Conservation (phyloP, 202 grass and related monocot genomes). For the Panicum virgatum region DNA sequence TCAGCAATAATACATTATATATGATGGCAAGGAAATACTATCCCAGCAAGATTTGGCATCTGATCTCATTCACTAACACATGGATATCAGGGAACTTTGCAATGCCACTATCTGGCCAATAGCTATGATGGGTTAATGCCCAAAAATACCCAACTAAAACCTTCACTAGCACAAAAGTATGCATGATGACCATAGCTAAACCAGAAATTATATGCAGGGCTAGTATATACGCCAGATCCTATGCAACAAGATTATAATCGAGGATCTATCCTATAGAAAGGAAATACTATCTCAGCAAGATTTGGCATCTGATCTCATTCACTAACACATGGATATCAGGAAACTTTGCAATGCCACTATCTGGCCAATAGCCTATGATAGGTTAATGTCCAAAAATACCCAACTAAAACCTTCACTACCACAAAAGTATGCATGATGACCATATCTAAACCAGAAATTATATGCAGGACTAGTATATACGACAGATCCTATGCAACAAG, state of each 20-base stretch:
- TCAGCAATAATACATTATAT: no score
- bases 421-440: neutral
- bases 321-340: no score
- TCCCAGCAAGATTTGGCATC: neutral
- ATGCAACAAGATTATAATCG: no score
- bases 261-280: no score
- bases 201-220: no score
- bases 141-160: slow-evolving; percentile 8
- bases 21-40: neutral
- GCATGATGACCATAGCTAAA: no score
- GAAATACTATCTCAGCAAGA: neutral
- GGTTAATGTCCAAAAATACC: neutral
- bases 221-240: no score
- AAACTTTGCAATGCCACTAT: neutral
- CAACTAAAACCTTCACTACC: neutral
- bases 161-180: neutral
- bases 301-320: neutral
- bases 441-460: no score
- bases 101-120: neutral
- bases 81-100: neutral
- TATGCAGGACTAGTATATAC: no score
- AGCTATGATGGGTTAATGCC: slow-evolving; percentile 7
- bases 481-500: no score
- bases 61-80: neutral
- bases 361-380: slow-evolving; percentile 4